phyloP scores from a whole-genome alignment of 768 basidiomycete genomes.

The Hygrophorus russula region DNA sequence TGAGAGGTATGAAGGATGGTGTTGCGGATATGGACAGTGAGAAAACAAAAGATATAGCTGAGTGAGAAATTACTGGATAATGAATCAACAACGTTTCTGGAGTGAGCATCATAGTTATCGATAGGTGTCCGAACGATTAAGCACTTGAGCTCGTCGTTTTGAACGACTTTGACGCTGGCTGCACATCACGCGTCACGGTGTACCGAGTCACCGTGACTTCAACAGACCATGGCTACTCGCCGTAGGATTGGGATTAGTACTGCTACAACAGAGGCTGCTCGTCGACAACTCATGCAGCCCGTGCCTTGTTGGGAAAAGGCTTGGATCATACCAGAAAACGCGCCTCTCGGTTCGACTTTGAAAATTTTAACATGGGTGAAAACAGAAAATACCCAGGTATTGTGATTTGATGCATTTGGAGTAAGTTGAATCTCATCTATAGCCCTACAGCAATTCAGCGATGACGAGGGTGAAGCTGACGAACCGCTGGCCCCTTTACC shows the following conservation, averaged over 20 bases:
- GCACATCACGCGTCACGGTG: too few species aligned
- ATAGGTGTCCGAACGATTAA: too few species aligned
- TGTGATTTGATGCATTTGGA: background rate
- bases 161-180: too few species aligned
- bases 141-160: too few species aligned
- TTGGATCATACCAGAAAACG: constrained; percentile 51
- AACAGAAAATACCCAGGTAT: constrained; percentile 67
- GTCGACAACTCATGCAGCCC: constrained; percentile 80
- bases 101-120: background rate
- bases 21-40: constrained; percentile 16
- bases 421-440: background rate
- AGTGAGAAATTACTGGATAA: background rate
- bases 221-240: constrained; percentile 47
- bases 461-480: constrained; percentile 71
- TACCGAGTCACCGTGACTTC: too few species aligned
- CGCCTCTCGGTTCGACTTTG: constrained; percentile 39
- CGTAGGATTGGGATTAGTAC: constrained; percentile 69
- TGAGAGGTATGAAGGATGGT: constrained; percentile 22
- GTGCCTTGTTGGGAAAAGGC: constrained; percentile 81
- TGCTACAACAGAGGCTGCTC: constrained; percentile 70
- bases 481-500: constrained; percentile 76
- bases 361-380: constrained; percentile 72
- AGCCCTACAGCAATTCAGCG: constrained; percentile 68
- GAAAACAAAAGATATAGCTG: constrained; percentile 9
- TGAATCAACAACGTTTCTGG: background rate